phyloP scores from a whole-genome alignment of 768 basidiomycete genomes.

The Melanogaster broomeanus region DNA sequence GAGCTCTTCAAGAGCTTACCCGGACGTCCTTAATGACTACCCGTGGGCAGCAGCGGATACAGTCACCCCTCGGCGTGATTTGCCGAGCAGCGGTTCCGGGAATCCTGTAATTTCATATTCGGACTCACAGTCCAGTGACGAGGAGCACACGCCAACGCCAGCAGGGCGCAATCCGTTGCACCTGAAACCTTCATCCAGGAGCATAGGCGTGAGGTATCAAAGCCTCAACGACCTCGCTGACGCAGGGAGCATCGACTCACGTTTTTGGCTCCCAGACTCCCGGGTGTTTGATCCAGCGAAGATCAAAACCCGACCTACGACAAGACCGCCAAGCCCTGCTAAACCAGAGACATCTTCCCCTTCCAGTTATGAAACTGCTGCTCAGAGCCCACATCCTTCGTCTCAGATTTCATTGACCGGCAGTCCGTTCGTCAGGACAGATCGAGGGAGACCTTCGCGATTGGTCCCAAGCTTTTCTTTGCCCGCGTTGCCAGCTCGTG shows the following conservation, averaged over 20 bases:
- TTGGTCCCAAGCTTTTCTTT: constrained; percentile 22
- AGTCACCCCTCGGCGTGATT: not conserved
- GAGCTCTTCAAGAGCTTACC: constrained; percentile 18
- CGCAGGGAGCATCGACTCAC: constrained; percentile 19
- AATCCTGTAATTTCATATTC: constrained; percentile 1
- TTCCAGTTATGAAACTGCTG: not conserved
- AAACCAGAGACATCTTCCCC: constrained; percentile 5
- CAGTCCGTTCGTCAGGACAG: constrained; percentile 19
- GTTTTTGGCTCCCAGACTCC: constrained; percentile 27
- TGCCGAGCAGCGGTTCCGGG: constrained; percentile 8
- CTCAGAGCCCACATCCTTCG: not conserved
- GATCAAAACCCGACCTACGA: constrained; percentile 22
- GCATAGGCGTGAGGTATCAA: constrained; percentile 21
- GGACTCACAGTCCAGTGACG: constrained; percentile 6
- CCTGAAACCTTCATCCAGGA: constrained; percentile 4
- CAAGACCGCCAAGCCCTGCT: constrained; percentile 24
- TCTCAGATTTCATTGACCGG: not conserved
- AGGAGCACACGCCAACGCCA: constrained; percentile 8
- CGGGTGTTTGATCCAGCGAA: constrained; percentile 28
- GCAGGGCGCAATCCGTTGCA: constrained; percentile 9
- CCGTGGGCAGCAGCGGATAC: not conserved
- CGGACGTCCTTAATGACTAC: not conserved
- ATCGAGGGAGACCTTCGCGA: constrained; percentile 20
- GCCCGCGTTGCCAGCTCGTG: constrained; percentile 10
- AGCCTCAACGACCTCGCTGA: constrained; percentile 18